Base-by-base conservation (phyloP, 805 yeast species). In the Wickerhamiella sergipiensis region DNA sequence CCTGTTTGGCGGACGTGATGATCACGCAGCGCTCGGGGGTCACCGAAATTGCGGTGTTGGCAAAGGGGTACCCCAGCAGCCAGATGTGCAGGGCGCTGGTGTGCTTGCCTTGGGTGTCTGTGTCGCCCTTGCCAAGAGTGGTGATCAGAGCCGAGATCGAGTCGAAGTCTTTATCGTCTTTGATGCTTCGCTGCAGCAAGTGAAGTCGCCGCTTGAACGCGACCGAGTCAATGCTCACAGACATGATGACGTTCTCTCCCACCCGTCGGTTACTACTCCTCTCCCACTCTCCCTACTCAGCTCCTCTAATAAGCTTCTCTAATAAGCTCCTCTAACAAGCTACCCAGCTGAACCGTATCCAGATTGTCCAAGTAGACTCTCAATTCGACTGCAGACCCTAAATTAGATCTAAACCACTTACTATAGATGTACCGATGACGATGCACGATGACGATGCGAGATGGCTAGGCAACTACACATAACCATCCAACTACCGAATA, bases 11-110 rank as follows among this genome's bases (percentile, higher is more conserved):
- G 29, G 90, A 81, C 0, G 97, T 89, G 52, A 89, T 73, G 50
- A 90, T 70, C 3, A 79, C 66, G 39, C 79, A 70, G 56, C 78
- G 79, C 39, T 75, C 77, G 50, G 75, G 73, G 2, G 84, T 76
- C 52, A 89, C 68, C 48, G 75, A 78, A 49, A 90, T 67, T 29
- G 80, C 80, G 1, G 97, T 88, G 48, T 92, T 92, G n/a, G 95
- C 94, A 63, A 90, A 90, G 64, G 92, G 97, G 64, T 89, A 90
- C 3, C 97, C 95, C 47, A 90, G 69, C 50, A 90, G 70, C 97
- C 97, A 90, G 47, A 62, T 57, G 64, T 89, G 97, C 46, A 89
- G 67, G 45, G 84, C 81, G 0, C 95, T 81, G 12, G 95, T 82
- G 67, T 86, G 86, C 63, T 84, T 87, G 67, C 86, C 88, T 46